Percentiles rank a stretch among this genome's conserved stretches.
Evolutionary conservation across 2,329 filamentous ascomycete species (phyloP).

Genomic region (Mollisia scopiformis): DNA sequence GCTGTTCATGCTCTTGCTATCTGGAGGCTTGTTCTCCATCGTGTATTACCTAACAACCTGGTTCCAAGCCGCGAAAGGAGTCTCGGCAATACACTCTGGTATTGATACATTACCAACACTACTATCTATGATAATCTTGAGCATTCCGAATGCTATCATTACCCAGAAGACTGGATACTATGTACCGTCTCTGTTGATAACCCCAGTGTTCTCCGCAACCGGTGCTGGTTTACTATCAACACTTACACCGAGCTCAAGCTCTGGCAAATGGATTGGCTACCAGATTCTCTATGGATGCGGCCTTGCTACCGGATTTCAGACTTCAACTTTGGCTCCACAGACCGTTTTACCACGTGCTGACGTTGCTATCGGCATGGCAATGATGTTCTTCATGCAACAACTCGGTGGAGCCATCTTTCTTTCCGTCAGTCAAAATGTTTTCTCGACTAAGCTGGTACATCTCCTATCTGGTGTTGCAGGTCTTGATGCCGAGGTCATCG

Average conservation of each 20-base stretch:
- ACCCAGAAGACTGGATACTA: slow-evolving; percentile 35
- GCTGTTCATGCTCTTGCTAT: slow-evolving; percentile 37
- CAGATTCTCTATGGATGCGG: slow-evolving; percentile 57
- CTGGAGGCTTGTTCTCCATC: slow-evolving; percentile 45
- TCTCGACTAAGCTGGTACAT: slow-evolving; percentile 22
- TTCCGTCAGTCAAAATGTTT: slow-evolving; percentile 54
- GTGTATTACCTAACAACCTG: slow-evolving; percentile 50
- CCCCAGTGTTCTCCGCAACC: slow-evolving; percentile 36
- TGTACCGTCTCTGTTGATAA: slow-evolving; percentile 27
- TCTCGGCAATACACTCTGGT: slow-evolving; percentile 42
- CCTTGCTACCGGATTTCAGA: slow-evolving; percentile 60
- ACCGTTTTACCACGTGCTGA: slow-evolving; percentile 52
- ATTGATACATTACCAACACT: slow-evolving; percentile 40
- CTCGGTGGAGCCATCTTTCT: slow-evolving; percentile 59
- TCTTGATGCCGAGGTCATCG: slow-evolving; percentile 42
- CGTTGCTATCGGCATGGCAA: slow-evolving; percentile 53
- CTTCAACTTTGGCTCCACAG: slow-evolving; percentile 57
- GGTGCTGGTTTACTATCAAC: slow-evolving; percentile 46
- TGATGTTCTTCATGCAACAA: slow-evolving; percentile 59
- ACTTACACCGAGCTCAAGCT: slow-evolving; percentile 36
- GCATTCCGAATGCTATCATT: slow-evolving; percentile 36
- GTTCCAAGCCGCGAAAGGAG: slow-evolving; percentile 49
- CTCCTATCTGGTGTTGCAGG: slow-evolving; percentile 5
- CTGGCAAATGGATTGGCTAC: slow-evolving; percentile 56
- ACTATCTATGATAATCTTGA: slow-evolving; percentile 35